These are phyloP conservation scores for Cutaneotrichosporon sp. DNA, from an alignment of 1,284 basidiomycete species.

Conservation along the genomic window DNA sequence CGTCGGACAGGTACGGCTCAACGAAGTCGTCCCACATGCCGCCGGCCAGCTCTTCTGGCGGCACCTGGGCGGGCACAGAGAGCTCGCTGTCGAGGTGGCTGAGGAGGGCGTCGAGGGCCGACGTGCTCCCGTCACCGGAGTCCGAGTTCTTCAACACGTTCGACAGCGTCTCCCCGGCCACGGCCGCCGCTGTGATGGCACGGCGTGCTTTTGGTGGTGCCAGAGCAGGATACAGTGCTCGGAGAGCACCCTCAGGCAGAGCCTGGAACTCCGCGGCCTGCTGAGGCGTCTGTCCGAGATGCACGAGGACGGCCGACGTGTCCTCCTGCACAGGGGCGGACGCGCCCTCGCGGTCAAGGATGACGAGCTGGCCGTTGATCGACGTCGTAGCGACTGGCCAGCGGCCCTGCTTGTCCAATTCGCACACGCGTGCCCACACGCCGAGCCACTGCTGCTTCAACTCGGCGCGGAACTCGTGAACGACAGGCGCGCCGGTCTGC, in stretches of 20 bases:
- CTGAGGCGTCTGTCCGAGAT: constrained; percentile 26
- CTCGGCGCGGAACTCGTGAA: constrained; percentile 76
- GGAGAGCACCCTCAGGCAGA: constrained; percentile 33
- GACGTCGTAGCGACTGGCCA: constrained; percentile 64
- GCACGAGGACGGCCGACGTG: constrained; percentile 60
- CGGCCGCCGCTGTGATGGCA: constrained; percentile 33
- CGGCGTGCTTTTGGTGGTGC: constrained; percentile 31
- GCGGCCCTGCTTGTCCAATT: constrained; percentile 78
- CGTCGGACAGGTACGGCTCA: constrained; percentile 33
- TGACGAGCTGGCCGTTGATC: constrained; percentile 55
- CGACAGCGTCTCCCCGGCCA: constrained; percentile 31
- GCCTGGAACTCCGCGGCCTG: constrained; percentile 28
- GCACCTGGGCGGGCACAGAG: constrained; percentile 22
- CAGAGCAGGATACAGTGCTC: constrained; percentile 31
- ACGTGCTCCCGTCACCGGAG: constrained; percentile 32
- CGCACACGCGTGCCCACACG: constrained; percentile 81
- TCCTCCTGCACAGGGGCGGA: constrained; percentile 67
- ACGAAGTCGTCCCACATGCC: constrained; percentile 36
- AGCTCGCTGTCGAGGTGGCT: constrained; percentile 26
- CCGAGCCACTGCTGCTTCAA: constrained; percentile 91
- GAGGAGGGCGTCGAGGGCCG: constrained; percentile 36
- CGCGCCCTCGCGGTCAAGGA: constrained; percentile 76
- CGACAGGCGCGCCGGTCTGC: constrained; percentile 73
- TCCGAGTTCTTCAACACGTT: constrained; percentile 29
- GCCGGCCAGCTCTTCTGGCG: constrained; percentile 29